A percentile compares a stretch with the other conserved stretches of the same genome.
These are phyloP conservation scores for Populus alba DNA, from an alignment of 345 rosid species.

Conservation along the genomic window DNA sequence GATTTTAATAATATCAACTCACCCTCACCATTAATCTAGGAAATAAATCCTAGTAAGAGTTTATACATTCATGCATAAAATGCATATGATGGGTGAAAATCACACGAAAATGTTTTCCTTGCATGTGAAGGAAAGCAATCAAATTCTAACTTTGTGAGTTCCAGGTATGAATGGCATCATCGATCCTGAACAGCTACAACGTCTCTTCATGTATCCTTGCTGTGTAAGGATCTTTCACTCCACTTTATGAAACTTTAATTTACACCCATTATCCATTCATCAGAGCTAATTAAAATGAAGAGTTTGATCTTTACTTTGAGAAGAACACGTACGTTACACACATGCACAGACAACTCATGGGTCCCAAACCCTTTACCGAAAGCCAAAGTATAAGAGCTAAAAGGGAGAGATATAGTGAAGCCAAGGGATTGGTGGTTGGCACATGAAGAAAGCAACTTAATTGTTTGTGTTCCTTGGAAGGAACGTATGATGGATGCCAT, in stretches of 20 bases:
- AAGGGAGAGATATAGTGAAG: not conserved
- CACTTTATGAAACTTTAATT: not conserved
- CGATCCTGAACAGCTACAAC: not conserved
- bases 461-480: constrained; percentile 9
- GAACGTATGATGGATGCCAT: not conserved
- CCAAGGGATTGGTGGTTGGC: not conserved
- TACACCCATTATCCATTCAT: not conserved
- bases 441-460: constrained; percentile 7
- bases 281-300: not conserved
- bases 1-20: no score
- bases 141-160: not conserved
- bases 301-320: not conserved
- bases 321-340: not conserved
- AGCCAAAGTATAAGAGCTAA: not conserved
- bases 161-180: not conserved
- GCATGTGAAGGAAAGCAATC: not conserved
- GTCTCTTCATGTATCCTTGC: not conserved
- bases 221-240: not conserved
- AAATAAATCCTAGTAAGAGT: not conserved
- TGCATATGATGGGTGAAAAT: no score
- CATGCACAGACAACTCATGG: not conserved
- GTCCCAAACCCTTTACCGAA: not conserved
- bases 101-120: no score
- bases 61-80: not conserved
- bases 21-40: not conserved